Evolutionary conservation across 441 rosid species (phyloP), one percentile per base, ranked within the genome.

Genomic region (Breynia disticha): DNA sequence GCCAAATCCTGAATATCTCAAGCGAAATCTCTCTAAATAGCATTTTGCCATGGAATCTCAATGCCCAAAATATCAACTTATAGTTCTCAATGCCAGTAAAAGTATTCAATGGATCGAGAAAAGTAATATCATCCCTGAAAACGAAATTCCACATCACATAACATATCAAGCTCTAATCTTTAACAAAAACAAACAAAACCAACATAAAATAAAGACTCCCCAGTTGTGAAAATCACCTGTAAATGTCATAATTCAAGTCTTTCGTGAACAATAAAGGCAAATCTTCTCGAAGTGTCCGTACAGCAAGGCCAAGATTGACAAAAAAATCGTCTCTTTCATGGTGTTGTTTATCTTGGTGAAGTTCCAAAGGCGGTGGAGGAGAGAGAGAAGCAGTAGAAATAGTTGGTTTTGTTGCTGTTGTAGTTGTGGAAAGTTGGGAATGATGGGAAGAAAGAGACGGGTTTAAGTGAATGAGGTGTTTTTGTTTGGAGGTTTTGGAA

Each of bases 211-310:
- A 43, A 13, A 19, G 64, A 50, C 22, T 44, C 42, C 72, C 69
- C 67, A 70, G 59, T 61, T 18, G 77, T 66, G 63, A 32, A 51
- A 73, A 19, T 20, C 54, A 90, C 98, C 98, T 82, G 72, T 87
- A 90, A 38, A 90, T 83, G 60, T 82, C 95, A 67, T 90, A 85
- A 68, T 83, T 83, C 54, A 87, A 90, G 70, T 90, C 98, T 58
- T 60, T 77, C 12, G 74, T 55, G 69, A 87, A 85, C 57, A 90
- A 60, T 48, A 72, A 45, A 44, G 96, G 90, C 87, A 83, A 61
- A 68, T 90, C 98, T 57, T 90, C 96, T 2, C 90, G 90, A 42
- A 90, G 89, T 0, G 98, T 87, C 67, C 95, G 74, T 19, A 90
- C 95, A 67, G 95, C 93, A 8, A 87, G 72, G 50, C 96, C 96